phyloP scores from a whole-genome alignment of 805 yeast genomes.

The Monosporozyma aerobia region DNA sequence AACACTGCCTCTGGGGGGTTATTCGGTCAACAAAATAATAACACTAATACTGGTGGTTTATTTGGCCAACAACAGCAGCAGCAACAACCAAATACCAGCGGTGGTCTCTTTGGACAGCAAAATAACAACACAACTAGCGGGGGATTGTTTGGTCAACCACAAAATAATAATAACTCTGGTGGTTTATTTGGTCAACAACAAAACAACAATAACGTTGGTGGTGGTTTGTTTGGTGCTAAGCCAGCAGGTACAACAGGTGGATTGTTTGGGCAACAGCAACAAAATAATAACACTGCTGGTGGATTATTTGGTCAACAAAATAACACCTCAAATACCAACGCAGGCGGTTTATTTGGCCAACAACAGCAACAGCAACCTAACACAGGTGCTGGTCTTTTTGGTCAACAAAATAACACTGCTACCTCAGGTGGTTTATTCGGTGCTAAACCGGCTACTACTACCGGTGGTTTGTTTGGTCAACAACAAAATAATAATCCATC shows the following conservation, averaged over 20 bases:
- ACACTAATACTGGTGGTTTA: constrained; percentile 18
- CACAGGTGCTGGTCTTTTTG: constrained; percentile 25
- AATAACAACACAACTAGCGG: not conserved
- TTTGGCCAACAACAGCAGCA: constrained; percentile 20
- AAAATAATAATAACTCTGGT: not conserved
- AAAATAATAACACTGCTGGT: constrained; percentile 17
- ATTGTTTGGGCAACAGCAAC: not conserved
- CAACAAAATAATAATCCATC: constrained; percentile 7
- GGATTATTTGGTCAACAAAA: constrained; percentile 22
- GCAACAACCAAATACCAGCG: constrained; percentile 7
- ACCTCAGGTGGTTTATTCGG: constrained; percentile 21
- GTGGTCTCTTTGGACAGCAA: constrained; percentile 9
- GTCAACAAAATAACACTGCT: constrained; percentile 5
- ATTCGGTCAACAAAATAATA: constrained; percentile 9
- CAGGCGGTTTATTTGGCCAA: constrained; percentile 15
- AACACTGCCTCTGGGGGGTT: constrained; percentile 11
- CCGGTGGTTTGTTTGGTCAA: constrained; percentile 28
- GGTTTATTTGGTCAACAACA: constrained; percentile 17
- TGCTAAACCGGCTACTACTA: constrained; percentile 10
- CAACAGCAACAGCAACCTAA: constrained; percentile 10
- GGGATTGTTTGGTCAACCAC: constrained; percentile 16
- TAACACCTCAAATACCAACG: constrained; percentile 10
- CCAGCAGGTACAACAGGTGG: not conserved
- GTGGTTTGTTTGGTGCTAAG: constrained; percentile 28
- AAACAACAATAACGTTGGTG: not conserved